Percentiles rank a stretch among this genome's conserved stretches.
These are phyloP conservation scores for Pisolithus orientalis DNA, from an alignment of 768 basidiomycete genomes.

Conservation along the genomic window DNA sequence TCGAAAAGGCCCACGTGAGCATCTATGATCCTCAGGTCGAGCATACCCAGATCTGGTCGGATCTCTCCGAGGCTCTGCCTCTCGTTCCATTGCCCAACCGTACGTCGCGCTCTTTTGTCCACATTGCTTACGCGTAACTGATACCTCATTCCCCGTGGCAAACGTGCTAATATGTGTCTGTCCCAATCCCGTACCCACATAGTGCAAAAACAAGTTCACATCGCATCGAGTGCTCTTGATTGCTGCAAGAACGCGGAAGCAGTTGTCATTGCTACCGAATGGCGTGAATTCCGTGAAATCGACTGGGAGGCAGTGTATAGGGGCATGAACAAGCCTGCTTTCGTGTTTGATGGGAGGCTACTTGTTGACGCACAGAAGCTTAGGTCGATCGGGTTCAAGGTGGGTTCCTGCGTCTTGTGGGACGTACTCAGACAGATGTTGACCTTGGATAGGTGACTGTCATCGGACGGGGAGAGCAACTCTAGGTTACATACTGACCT, in stretches of 20 bases:
- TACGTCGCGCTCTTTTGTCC: constrained; percentile 32
- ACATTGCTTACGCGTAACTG: background rate
- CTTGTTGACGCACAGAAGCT: constrained; percentile 79
- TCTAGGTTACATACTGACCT: constrained; percentile 16
- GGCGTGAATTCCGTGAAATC: constrained; percentile 93
- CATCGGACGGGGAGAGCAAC: constrained; percentile 49
- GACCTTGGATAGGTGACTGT: constrained; percentile 40
- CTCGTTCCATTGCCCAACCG: constrained; percentile 55
- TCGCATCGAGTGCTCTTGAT: constrained; percentile 71
- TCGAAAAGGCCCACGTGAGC: constrained; percentile 79
- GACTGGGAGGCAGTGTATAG: constrained; percentile 85
- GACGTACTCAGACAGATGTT: background rate
- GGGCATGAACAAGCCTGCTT: constrained; percentile 96
- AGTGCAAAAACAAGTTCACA: constrained; percentile 88
- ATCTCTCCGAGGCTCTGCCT: constrained; percentile 67
- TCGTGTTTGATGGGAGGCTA: constrained; percentile 90
- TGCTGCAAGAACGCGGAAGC: constrained; percentile 89
- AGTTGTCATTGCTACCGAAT: constrained; percentile 93
- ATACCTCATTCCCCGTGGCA: no score
- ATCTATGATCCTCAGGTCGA: constrained; percentile 92
- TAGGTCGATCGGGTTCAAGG: constrained; percentile 86
- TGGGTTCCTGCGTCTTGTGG: constrained; percentile 18
- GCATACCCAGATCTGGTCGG: constrained; percentile 81
- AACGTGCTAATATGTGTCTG: background rate
- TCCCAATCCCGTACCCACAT: background rate